These are phyloP conservation scores for Fusarium oligoseptatum DNA, from an alignment of 2,329 filamentous ascomycete species.

Conservation along the genomic window DNA sequence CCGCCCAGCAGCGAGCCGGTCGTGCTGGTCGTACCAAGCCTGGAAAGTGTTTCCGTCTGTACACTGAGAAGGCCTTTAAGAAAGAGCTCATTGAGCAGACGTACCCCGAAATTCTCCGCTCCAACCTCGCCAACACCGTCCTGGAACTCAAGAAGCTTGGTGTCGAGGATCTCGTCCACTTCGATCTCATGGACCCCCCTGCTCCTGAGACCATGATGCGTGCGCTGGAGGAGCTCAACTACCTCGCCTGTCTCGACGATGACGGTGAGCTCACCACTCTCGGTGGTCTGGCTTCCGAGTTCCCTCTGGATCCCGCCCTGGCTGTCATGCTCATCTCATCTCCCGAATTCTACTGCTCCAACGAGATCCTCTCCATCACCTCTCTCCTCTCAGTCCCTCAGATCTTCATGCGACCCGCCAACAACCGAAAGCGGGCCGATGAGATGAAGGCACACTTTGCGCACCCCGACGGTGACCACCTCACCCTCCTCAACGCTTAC, in stretches of 20 bases:
- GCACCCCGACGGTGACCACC: slow-evolving; percentile 92
- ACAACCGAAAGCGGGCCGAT: slow-evolving; percentile 89
- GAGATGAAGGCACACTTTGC: slow-evolving; percentile 97
- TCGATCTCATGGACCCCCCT: slow-evolving; percentile 98
- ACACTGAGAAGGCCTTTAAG: slow-evolving; percentile 96
- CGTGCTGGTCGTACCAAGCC: slow-evolving; percentile 98
- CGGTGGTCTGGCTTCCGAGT: slow-evolving; percentile 90
- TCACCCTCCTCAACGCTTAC: slow-evolving; percentile 97
- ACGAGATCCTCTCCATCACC: slow-evolving; percentile 96
- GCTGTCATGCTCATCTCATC: slow-evolving; percentile 98
- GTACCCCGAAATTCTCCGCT: slow-evolving; percentile 94
- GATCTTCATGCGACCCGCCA: slow-evolving; percentile 89
- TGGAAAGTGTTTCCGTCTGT: slow-evolving; percentile 97
- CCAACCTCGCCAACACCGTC: slow-evolving; percentile 94
- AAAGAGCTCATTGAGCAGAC: slow-evolving; percentile 98
- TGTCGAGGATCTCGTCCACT: slow-evolving; percentile 95
- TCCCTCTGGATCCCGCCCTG: slow-evolving; percentile 91
- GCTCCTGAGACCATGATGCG: slow-evolving; percentile 99
- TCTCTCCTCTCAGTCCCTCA: slow-evolving; percentile 94
- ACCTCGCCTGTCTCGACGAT: slow-evolving; percentile 94
- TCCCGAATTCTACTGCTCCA: slow-evolving; percentile 98
- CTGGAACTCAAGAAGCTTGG: slow-evolving; percentile 98
- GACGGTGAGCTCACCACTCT: slow-evolving; percentile 92
- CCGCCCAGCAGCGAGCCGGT: slow-evolving; percentile 96
- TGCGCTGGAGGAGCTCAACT: slow-evolving; percentile 96